Conservation (phyloP, 2,329 filamentous ascomycete species). For the Plenodomus biglobosus region DNA sequence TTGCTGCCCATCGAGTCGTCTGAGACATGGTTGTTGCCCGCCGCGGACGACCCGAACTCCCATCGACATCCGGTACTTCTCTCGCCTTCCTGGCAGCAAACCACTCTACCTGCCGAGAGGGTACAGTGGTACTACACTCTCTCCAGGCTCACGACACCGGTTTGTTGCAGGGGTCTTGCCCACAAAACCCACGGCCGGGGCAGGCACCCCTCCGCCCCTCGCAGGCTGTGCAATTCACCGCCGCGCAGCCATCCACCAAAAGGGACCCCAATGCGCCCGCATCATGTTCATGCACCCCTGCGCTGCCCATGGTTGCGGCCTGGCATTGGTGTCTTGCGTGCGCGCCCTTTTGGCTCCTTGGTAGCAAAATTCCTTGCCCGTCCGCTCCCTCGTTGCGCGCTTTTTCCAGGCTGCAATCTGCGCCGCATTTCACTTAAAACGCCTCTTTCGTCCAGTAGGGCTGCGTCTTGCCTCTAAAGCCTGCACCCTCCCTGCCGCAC, state of each 20-base stretch:
- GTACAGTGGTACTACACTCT: no score
- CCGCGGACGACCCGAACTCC: conserved; percentile 1
- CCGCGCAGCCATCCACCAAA: conserved; percentile 16
- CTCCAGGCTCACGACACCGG: conserved; percentile 24
- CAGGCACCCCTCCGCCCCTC: conserved; percentile 15
- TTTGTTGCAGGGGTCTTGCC: conserved; percentile 23
- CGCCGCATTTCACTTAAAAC: conserved; percentile 32
- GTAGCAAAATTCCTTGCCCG: conserved; percentile 15
- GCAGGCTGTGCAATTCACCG: conserved; percentile 41
- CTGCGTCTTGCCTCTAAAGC: conserved; percentile 23
- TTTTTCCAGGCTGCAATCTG: conserved; percentile 39
- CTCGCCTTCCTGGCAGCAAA: neutral
- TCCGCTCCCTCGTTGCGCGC: conserved; percentile 25
- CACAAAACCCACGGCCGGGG: conserved; percentile 13
- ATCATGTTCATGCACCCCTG: conserved; percentile 26
- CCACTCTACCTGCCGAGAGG: conserved; percentile 8
- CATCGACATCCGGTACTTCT: neutral
- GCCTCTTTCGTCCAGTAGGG: conserved; percentile 23
- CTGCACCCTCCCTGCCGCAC: conserved; percentile 30
- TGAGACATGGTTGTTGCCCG: conserved; percentile 22
- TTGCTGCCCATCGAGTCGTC: conserved; percentile 30
- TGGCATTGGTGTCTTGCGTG: conserved; percentile 20
- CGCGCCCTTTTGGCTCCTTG: conserved; percentile 15
- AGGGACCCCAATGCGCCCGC: conserved; percentile 27
- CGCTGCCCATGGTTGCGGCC: conserved; percentile 26